Percentiles rank a stretch among this genome's conserved stretches.
These are phyloP conservation scores for Asterophora parasitica DNA, from an alignment of 768 basidiomycete genomes.

Conservation along the genomic window DNA sequence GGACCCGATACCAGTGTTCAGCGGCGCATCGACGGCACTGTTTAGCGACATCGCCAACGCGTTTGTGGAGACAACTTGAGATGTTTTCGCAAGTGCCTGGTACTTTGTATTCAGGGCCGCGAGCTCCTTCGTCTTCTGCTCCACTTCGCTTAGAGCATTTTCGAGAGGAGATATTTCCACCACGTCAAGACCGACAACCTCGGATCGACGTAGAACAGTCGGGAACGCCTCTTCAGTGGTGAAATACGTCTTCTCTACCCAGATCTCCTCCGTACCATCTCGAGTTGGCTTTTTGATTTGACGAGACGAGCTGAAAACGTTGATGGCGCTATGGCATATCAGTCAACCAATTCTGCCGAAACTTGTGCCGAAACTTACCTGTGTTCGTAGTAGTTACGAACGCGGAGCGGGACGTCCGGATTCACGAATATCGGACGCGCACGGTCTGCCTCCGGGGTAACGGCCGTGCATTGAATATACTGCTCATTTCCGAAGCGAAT, in stretches of 20 bases:
- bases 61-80: constrained; percentile 71
- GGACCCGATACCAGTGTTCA: constrained; percentile 69
- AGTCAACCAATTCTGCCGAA: background rate
- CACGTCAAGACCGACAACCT: constrained; percentile 66
- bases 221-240: constrained; percentile 89
- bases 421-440: constrained; percentile 75
- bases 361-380: constrained; percentile 39
- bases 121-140: constrained; percentile 75
- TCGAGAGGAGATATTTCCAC: constrained; percentile 84
- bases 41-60: constrained; percentile 85
- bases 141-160: constrained; percentile 76
- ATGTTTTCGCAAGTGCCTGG: constrained; percentile 71
- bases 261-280: constrained; percentile 68
- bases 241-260: constrained; percentile 86
- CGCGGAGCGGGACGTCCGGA: constrained; percentile 73
- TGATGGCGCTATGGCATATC: constrained; percentile 58
- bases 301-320: constrained; percentile 73
- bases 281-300: constrained; percentile 58
- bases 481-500: constrained; percentile 74
- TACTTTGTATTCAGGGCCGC: constrained; percentile 64
- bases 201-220: constrained; percentile 85
- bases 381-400: constrained; percentile 85
- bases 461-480: constrained; percentile 85
- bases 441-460: constrained; percentile 81
- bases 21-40: constrained; percentile 76